Conservation (phyloP, 495 filamentous ascomycete species). For the Lepraria neglecta region DNA sequence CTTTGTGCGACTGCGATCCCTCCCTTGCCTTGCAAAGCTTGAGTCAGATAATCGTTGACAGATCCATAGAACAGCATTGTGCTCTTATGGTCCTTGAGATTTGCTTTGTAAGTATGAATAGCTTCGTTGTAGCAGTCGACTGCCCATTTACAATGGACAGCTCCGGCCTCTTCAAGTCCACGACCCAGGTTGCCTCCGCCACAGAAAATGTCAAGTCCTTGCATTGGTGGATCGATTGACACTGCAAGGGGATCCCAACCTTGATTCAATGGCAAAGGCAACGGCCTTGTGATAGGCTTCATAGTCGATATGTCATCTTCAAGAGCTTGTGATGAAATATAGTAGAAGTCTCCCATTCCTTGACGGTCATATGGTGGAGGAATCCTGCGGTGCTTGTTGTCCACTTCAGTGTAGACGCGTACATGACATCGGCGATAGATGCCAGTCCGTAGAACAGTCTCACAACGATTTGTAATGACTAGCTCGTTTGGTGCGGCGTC, state of each 20-base stretch:
- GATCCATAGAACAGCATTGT: constrained; percentile 55
- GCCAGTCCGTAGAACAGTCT: constrained; percentile 33
- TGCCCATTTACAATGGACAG: constrained; percentile 53
- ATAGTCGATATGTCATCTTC: constrained; percentile 23
- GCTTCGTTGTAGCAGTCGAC: constrained; percentile 58
- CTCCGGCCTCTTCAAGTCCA: constrained; percentile 66
- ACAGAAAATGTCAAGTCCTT: constrained; percentile 63
- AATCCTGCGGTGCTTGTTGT: constrained; percentile 37
- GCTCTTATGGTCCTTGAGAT: constrained; percentile 34
- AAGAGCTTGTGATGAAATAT: constrained; percentile 39
- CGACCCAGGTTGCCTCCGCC: constrained; percentile 69
- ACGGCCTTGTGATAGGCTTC: constrained; percentile 9
- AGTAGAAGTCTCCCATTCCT: constrained; percentile 60
- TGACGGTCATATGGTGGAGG: constrained; percentile 56
- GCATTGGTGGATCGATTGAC: constrained; percentile 32
- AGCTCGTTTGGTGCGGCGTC: constrained; percentile 57
- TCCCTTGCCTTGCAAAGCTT: constrained; percentile 47
- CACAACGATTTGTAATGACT: constrained; percentile 47
- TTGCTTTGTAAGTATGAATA: constrained; percentile 64
- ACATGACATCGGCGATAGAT: constrained; percentile 54
- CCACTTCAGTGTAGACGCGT: constrained; percentile 42
- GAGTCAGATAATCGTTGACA: constrained; percentile 57
- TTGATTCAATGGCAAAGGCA: constrained; percentile 42
- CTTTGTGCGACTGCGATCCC: constrained; percentile 41
- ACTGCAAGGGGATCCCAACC: constrained; percentile 45